phyloP scores from a whole-genome alignment of 192 early-diverging fungal species.

The Jimgerdemannia lactiflua region DNA sequence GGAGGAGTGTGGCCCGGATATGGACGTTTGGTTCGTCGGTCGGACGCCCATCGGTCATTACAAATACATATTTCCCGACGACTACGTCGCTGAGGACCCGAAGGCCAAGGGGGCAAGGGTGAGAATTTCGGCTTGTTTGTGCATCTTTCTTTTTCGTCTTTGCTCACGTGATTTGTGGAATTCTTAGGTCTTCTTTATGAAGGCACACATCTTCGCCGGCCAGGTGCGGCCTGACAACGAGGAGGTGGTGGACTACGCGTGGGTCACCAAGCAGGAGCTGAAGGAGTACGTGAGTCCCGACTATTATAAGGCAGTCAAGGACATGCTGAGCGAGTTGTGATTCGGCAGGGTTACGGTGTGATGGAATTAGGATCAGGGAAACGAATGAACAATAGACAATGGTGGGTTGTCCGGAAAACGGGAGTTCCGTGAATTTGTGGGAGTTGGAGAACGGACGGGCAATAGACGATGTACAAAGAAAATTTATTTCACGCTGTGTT shows the following conservation, averaged over 20 bases:
- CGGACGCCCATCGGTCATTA: constrained; percentile 75
- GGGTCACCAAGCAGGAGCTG: constrained; percentile 73
- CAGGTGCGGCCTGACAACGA: constrained; percentile 59
- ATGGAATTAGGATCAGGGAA: neutral
- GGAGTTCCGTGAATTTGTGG: too few relatives aligned
- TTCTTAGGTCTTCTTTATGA: constrained; percentile 84
- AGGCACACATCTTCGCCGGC: constrained; percentile 76
- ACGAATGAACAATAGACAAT: neutral
- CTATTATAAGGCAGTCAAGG: constrained; percentile 50
- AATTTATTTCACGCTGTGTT: neutral
- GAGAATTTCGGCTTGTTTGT: neutral
- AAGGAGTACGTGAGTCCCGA: constrained; percentile 41
- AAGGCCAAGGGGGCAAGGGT: constrained; percentile 49
- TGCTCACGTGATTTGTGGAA: neutral
- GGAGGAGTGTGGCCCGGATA: constrained; percentile 66
- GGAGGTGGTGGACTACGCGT: constrained; percentile 65
- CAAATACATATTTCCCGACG: constrained; percentile 37
- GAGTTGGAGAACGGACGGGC: too few relatives aligned
- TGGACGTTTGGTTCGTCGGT: constrained; percentile 90
- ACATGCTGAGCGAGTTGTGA: constrained; percentile 52
- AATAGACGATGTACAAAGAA: neutral
- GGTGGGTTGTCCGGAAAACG: neutral
- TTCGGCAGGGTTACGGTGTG: neutral
- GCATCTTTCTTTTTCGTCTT: neutral
- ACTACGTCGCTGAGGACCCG: constrained; percentile 12